phyloP scores from a whole-genome alignment of 2,329 filamentous ascomycete species.

The Elsinoe ampelina region DNA sequence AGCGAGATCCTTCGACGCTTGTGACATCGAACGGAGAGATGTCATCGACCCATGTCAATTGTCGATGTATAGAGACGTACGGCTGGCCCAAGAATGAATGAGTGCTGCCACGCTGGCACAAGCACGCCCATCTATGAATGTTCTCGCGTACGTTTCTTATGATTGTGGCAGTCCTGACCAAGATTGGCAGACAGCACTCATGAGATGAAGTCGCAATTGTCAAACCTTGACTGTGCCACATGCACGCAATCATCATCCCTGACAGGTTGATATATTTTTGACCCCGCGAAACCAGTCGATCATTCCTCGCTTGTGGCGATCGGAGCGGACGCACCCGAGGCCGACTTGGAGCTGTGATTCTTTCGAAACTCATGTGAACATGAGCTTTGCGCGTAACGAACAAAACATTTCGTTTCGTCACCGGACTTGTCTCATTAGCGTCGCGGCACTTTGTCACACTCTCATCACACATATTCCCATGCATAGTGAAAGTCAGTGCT shows the following conservation, averaged over 20 bases:
- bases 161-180: too few species aligned
- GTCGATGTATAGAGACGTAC: too few species aligned
- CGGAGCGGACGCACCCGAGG: not conserved
- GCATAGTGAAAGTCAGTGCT: not conserved
- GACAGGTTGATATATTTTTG: not conserved
- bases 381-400: not conserved
- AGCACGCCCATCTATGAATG: too few species aligned
- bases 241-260: not conserved
- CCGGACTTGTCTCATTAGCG: too few species aligned
- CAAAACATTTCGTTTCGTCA: too few species aligned
- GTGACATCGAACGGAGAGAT: too few species aligned
- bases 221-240: constrained; percentile 1
- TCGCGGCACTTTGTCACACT: not conserved
- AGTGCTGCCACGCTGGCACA: too few species aligned
- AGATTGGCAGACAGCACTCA: too few species aligned
- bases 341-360: not conserved
- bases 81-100: too few species aligned
- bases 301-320: not conserved
- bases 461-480: constrained; percentile 6
- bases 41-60: too few species aligned
- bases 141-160: too few species aligned
- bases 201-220: not conserved
- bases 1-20: too few species aligned
- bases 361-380: not conserved
- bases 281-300: not conserved